Evolutionary conservation across 352 stramenopile genomes (phyloP), one percentile per base, ranked within the genome.

Genomic region (Globisporangium perplexum): DNA sequence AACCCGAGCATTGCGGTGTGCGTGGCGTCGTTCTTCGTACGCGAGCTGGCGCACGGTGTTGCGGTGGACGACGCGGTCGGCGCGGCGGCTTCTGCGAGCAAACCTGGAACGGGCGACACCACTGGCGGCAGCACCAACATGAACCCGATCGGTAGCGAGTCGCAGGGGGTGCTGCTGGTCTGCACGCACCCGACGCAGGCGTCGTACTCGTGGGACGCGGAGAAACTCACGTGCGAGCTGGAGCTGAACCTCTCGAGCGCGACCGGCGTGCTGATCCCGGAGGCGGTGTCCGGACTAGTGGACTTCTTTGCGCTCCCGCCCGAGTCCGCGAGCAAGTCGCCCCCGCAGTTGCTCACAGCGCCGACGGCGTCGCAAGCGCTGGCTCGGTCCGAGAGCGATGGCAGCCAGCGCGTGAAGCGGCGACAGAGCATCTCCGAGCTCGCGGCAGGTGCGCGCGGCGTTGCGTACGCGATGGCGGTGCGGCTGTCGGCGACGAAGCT

Each of bases 131-230:
- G 15, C 12, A 45, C n/a, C 33, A 50, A 8, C 6, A 20, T 17
- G n/a, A 10, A 6, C 10, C 15, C 20, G 14, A 7, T 60, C 26
- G 57, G 18, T 30, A 53, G 20, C 26, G 38, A 45, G 39, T 55
- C 20, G 11, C 58, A 22, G 49, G 56, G 70, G 10, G 68, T 60
- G 7, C 24, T 90, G 20, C 46, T 88, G 42, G 47, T 70, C 1
- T 86, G 72, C 4, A 59, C 72, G 11, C 42, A 72, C 23, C 62
- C 77, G 14, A 59, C 77, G 10, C 60, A 75, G 35, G 69, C 81
- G 26, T 51, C 48, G 12, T 93, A 93, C 49, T 69, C 71, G 10
- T 93, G 83, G 83, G 63, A 88, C 52, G 63, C 83, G 22, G 42
- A 46, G 5, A 60, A 53, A 5, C 48, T 71, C 33, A 68, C 58